A percentile compares a stretch with the other conserved stretches of the same genome.
Evolutionary conservation across 2,329 filamentous ascomycete species (phyloP).

Genomic region (Daldinia sp.): DNA sequence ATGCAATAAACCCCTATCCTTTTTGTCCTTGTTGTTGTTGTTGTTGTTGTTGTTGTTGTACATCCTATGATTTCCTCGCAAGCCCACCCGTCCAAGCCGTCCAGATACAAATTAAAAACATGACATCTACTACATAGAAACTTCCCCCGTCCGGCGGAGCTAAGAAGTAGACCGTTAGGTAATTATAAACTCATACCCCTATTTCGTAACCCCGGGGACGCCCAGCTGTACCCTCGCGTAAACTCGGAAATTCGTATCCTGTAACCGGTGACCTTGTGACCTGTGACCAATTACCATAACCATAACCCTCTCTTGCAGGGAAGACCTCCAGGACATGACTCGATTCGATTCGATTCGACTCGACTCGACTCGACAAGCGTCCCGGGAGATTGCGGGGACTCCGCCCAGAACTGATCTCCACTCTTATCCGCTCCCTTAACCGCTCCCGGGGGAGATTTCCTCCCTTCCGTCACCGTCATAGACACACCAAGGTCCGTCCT

Average conservation of each 20-base stretch:
- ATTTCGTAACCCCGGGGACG: conserved; percentile 14
- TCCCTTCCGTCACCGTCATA: conserved; percentile 4
- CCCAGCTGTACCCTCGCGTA: conserved; percentile 10
- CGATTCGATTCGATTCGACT: not conserved
- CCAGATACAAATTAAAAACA: conserved; percentile 16
- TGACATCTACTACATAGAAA: not conserved
- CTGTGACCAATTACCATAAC: conserved; percentile 17
- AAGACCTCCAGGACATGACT: conserved; percentile 12
- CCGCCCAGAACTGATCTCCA: not conserved
- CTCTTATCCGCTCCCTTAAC: not conserved
- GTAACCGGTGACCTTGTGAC: conserved; percentile 27
- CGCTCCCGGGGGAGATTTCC: not conserved
- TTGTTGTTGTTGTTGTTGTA: not conserved
- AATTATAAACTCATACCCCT: conserved; percentile 5
- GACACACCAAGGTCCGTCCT: not conserved
- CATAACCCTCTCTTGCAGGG: not conserved
- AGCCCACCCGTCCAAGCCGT: not conserved
- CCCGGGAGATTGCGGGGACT: not conserved
- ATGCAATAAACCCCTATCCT: conserved; percentile 15
- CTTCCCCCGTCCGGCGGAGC: not conserved
- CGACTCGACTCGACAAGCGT: too few relatives aligned
- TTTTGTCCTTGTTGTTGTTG: conserved; percentile 11
- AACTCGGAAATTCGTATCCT: conserved; percentile 25
- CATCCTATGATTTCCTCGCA: conserved; percentile 10
- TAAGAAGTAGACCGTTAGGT: not conserved